Conservation (phyloP, 179 eudicot genomes). For the Vitellaria paradoxa region DNA sequence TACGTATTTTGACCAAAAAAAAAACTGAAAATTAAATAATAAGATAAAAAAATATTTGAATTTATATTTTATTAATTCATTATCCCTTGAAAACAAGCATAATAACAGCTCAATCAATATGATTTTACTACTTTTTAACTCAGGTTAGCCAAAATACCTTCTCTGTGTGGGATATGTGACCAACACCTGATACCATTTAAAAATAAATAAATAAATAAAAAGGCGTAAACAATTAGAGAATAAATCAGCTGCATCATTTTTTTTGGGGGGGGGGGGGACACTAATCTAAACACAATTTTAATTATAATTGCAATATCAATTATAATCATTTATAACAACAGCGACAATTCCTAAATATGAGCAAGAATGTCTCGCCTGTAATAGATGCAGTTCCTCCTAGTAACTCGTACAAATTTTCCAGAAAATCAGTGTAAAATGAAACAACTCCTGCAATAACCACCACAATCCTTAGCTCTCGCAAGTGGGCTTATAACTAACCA, state of each 20-base stretch:
- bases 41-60: no score
- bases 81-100: background rate
- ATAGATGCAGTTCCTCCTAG: slow-evolving; percentile 77
- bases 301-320: background rate
- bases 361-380: slow-evolving; percentile 61
- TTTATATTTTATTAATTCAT: no score
- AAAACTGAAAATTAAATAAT: no score
- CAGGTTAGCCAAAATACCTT: slow-evolving; percentile 48
- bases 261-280: background rate
- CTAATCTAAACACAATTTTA: background rate
- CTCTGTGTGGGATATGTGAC: slow-evolving; percentile 67
- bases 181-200: slow-evolving; percentile 65
- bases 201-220: slow-evolving; percentile 29
- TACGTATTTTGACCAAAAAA: no score
- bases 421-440: slow-evolving; percentile 66
- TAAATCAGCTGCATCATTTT: background rate
- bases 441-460: slow-evolving; percentile 54
- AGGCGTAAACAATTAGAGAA: slow-evolving; percentile 25
- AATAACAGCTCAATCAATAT: background rate
- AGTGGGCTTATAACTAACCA: background rate
- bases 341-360: slow-evolving; percentile 1
- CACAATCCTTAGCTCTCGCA: slow-evolving; percentile 4
- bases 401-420: slow-evolving; percentile 67
- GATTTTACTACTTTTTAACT: background rate
- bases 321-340: background rate